Conservation (phyloP, 768 basidiomycete genomes). For the Mycena rebaudengoi region DNA sequence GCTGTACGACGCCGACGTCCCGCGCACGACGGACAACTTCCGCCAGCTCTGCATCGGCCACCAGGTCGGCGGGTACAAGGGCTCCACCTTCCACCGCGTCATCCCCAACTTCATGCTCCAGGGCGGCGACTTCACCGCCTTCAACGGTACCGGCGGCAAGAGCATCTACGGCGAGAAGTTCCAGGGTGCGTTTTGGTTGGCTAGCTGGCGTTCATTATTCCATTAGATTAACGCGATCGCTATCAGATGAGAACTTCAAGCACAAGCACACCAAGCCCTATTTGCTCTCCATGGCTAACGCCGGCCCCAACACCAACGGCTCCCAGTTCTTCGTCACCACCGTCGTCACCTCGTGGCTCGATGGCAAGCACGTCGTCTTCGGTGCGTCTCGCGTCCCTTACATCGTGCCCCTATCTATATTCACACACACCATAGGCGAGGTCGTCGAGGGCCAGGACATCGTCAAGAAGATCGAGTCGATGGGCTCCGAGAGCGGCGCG, state of each 20-base stretch:
- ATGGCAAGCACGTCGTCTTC: constrained; percentile 76
- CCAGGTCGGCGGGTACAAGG: constrained; percentile 54
- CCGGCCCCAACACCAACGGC: constrained; percentile 83
- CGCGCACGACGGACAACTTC: constrained; percentile 83
- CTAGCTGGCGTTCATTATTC: not conserved
- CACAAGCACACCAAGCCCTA: constrained; percentile 69
- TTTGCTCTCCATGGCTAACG: constrained; percentile 88
- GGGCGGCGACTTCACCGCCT: constrained; percentile 84
- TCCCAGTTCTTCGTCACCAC: constrained; percentile 90
- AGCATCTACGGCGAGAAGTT: constrained; percentile 89
- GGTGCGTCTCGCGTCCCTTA: constrained; percentile 56
- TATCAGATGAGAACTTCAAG: constrained; percentile 74
- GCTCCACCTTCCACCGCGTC: constrained; percentile 75
- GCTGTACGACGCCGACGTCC: constrained; percentile 85
- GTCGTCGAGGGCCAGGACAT: constrained; percentile 68
- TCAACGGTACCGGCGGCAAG: constrained; percentile 83
- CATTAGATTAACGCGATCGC: constrained; percentile 27
- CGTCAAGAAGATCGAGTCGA: constrained; percentile 66
- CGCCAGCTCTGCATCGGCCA: constrained; percentile 75
- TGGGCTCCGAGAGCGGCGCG: constrained; percentile 48
- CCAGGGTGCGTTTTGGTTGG: constrained; percentile 53
- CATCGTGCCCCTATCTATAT: not conserved
- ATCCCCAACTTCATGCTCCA: constrained; percentile 88
- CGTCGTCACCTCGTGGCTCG: constrained; percentile 72
- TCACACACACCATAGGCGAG: not conserved